Evolutionary conservation across 148 eudicot genomes (phyloP).

Genomic region (Persicaria maculosa): DNA sequence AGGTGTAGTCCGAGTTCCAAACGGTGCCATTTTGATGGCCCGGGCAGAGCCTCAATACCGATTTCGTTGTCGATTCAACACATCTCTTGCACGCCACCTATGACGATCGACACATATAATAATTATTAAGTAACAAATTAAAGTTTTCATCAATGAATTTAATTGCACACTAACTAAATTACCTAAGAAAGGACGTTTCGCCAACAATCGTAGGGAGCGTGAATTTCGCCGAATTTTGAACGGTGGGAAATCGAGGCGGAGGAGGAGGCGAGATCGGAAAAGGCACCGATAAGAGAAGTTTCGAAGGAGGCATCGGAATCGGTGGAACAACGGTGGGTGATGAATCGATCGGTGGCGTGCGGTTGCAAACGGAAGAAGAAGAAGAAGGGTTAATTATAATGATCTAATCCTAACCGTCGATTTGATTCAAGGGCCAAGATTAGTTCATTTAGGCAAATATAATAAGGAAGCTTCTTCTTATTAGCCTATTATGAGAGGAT

Average conservation of each 20-base stretch:
- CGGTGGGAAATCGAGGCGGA: not conserved
- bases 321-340: slow-evolving; percentile 1
- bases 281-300: not conserved
- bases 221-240: not conserved
- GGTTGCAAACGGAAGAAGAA: too few relatives aligned
- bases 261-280: not conserved
- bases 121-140: too few relatives aligned
- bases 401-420: too few relatives aligned
- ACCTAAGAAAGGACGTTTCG: slow-evolving; percentile 9
- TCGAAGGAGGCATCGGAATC: not conserved
- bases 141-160: too few relatives aligned
- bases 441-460: too few relatives aligned
- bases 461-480: too few relatives aligned
- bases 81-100: slow-evolving; percentile 5
- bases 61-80: not conserved
- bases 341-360: too few relatives aligned
- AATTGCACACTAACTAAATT: not conserved
- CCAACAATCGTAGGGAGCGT: not conserved
- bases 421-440: too few relatives aligned
- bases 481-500: too few relatives aligned
- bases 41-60: not conserved
- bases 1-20: slow-evolving; percentile 4
- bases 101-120: not conserved
- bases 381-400: too few relatives aligned
- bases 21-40: slow-evolving; percentile 4